Evolutionary conservation across 2,329 filamentous ascomycete genomes (phyloP), one percentile per base, ranked within the genome.

Genomic region (Trichoderma koningiopsis): DNA sequence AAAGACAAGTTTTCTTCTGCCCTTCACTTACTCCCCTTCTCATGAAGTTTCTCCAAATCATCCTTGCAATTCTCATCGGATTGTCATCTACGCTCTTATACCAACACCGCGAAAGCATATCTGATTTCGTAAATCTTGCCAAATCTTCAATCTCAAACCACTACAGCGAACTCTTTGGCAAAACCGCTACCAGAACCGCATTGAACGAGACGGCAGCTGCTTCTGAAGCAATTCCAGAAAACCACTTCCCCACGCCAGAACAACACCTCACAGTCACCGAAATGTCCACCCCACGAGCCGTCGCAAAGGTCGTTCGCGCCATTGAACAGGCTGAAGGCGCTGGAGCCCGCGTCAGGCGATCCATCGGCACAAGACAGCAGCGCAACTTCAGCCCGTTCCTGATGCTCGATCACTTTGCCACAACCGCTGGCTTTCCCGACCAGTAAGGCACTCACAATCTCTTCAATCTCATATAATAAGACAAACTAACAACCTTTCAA

Each of bases 381-480:
- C 89, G 90, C 76, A 93, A 97, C 83, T 91, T 98, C 80, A 92
- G 90, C 16, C 96, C 95, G 0, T 97, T 98, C 82, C 86, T 97
- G 56, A 97, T 98, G 94, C 91, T 97, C 58, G 95, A 98, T 78
- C 92, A 97, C 83, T 97, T 97, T 83, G 88, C 85, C 67, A 88
- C 96, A 74, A 87, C 37, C 70, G 92, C 94, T 11, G 94, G 94
- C 0, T 97, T 97, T 78, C 94, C 94, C 0, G 94, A 97, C 78
- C 94, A 97, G 79, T 81, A 74, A 52, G 79, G 79, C 24, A 35
- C 16, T 7, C 19, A 29, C 4, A 11, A n/a, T 33, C 31, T 4
- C 22, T 5, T 53, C 43, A 14, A 1, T 33, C 31, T 33, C 10
- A 33, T 27, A 14, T 43, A 11, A 35, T n/a, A 24, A 43, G 11